Base-by-base conservation (phyloP, 2,329 filamentous ascomycete genomes). In the Daldinia eschscholtzii region DNA sequence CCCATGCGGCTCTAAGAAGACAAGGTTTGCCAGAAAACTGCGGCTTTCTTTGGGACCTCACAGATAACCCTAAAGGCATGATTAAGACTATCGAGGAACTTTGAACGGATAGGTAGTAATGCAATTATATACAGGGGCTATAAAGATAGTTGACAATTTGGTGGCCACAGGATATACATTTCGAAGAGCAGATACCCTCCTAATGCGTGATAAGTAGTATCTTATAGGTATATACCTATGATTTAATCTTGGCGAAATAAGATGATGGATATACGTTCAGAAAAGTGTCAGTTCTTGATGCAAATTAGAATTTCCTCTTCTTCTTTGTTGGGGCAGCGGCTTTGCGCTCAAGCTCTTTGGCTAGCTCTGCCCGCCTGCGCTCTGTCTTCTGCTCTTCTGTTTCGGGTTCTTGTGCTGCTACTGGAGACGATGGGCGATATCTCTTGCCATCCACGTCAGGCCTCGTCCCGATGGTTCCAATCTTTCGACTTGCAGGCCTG, bases 311-410 rank as follows among this genome's bases (percentile, higher is more conserved):
- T 57, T 81, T 85, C 48, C 87, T 80, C 78, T 87, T 88, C 80
- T 89, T 89, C 76, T 84, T 86, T 6, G 79, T 81, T 4, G 87
- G 87, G 0, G 81, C 82, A 0, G 83, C 81, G 2, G 82, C 82
- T 73, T 85, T 86, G 65, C 76, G 83, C 70, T 87, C 82, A 13
- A 87, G 76, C 39, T 88, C 84, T 63, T 79, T 81, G 62, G 85
- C 83, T 30, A 87, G 76, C 70, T 88, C 85, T n/a, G 82, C 80
- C 57, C 86, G 81, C 67, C 83, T 85, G 39, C 84, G 80, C 65
- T 86, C 83, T 2, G 85, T 85, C 63, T 81, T 80, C 30, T 76
- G 73, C 57, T 78, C 74, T 13, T 79, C 73, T 6, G 72, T 74
- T 69, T 79, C 76, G 18, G 72, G 52, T 44, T 77, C 64, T 33